Evolutionary conservation across 306 rosid species (phyloP).

Genomic region (Purshia tridentata): DNA sequence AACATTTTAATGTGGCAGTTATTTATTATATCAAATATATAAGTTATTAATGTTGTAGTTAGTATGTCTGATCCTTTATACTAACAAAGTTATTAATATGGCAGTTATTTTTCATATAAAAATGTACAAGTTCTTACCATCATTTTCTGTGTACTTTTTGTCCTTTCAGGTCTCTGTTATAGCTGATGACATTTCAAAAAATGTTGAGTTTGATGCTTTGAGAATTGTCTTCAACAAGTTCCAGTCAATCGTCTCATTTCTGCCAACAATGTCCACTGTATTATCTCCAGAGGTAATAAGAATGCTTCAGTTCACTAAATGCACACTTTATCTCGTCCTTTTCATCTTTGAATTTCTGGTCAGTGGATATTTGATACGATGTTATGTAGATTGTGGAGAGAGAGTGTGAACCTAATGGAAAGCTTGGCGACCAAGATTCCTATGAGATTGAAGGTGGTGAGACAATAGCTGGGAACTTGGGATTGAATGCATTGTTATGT

Average conservation of each 20-base stretch:
- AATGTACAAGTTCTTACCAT: conserved; percentile 1
- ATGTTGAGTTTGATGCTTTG: conserved; percentile 87
- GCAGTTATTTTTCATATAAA: neutral
- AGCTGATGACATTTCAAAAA: conserved; percentile 90
- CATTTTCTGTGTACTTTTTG: neutral
- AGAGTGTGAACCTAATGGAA: conserved; percentile 87
- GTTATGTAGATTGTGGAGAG: conserved; percentile 64
- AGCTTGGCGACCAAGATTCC: conserved; percentile 73
- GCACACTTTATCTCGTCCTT: neutral
- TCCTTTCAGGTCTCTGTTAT: conserved; percentile 87
- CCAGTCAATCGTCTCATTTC: conserved; percentile 71
- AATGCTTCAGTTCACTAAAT: conserved; percentile 8
- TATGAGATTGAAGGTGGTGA: conserved; percentile 99
- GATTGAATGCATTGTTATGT: neutral
- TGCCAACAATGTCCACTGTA: conserved; percentile 72
- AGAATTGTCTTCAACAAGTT: conserved; percentile 84
- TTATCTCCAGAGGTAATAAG: conserved; percentile 85
- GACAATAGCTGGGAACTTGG: conserved; percentile 32
- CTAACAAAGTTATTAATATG: neutral
- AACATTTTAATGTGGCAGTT: neutral
- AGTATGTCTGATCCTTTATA: too few relatives aligned
- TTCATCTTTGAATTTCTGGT: conserved; percentile 12
- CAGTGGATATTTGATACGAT: conserved; percentile 17
- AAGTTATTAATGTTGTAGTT: too few relatives aligned
- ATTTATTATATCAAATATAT: neutral